phyloP scores from a whole-genome alignment of 257 asterid genomes.

The Scutellaria minor region DNA sequence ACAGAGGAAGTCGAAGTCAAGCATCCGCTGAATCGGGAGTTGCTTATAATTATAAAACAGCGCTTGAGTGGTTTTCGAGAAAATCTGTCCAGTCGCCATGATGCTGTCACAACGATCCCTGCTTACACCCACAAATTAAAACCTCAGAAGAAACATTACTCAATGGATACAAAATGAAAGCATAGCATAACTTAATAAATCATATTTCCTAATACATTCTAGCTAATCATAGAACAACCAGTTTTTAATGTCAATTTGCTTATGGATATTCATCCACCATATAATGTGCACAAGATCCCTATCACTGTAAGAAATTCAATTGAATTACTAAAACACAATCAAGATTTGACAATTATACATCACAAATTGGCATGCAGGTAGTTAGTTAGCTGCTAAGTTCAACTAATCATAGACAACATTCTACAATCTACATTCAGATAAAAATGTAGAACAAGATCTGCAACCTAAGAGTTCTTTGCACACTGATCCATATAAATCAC shows the following conservation, averaged over 20 bases:
- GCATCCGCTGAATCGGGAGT: conserved; percentile 89
- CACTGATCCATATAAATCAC: conserved; percentile 7
- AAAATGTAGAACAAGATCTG: conserved; percentile 23
- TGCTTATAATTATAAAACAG: conserved; percentile 93
- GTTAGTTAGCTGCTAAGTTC: conserved; percentile 10
- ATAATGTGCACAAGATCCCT: conserved; percentile 6
- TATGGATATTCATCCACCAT: background rate
- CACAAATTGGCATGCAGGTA: conserved; percentile 1
- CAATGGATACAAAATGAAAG: conserved; percentile 22
- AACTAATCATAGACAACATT: conserved; percentile 18
- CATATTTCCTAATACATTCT: background rate
- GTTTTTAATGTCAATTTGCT: conserved; percentile 18
- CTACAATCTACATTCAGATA: conserved; percentile 9
- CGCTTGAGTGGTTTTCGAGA: conserved; percentile 90
- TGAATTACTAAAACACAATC: conserved; percentile 10
- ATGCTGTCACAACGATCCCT: conserved; percentile 40
- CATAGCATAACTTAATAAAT: background rate
- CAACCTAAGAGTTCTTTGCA: background rate
- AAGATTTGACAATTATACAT: background rate
- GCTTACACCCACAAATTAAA: conserved; percentile 31
- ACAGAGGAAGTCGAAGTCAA: conserved; percentile 91
- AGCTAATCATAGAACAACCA: conserved; percentile 18
- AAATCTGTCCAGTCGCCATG: conserved; percentile 96
- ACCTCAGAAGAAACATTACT: conserved; percentile 16
- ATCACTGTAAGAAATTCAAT: conserved; percentile 11